These are phyloP conservation scores for Candida boleticola DNA, from an alignment of 805 yeast species.

Conservation along the genomic window DNA sequence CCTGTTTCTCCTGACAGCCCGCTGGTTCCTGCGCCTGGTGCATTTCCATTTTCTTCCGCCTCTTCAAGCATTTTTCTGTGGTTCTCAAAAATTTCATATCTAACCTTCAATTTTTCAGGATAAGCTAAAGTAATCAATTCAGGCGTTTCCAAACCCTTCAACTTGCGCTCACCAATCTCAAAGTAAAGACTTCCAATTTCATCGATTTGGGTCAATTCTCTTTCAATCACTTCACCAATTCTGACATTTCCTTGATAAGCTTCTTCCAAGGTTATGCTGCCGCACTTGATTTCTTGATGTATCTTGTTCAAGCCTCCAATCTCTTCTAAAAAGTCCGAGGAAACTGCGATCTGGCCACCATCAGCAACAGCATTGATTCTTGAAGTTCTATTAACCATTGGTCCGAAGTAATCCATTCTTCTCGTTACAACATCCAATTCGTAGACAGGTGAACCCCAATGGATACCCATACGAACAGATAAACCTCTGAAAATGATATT, in stretches of 20 bases:
- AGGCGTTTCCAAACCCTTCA: constrained; percentile 93
- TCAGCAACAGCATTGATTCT: constrained; percentile 93
- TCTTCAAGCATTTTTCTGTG: constrained; percentile 23
- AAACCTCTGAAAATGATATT: constrained; percentile 77
- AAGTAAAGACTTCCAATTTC: constrained; percentile 67
- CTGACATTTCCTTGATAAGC: constrained; percentile 46
- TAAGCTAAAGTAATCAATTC: constrained; percentile 79
- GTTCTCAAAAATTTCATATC: constrained; percentile 45
- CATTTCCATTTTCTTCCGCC: constrained; percentile 28
- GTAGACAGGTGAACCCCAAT: constrained; percentile 97
- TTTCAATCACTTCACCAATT: constrained; percentile 58
- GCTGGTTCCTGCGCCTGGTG: neutral
- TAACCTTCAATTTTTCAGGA: constrained; percentile 60
- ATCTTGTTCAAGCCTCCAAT: constrained; percentile 53
- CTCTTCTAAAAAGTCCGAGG: constrained; percentile 77
- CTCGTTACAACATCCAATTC: constrained; percentile 92
- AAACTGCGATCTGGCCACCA: constrained; percentile 95
- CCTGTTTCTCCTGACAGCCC: neutral
- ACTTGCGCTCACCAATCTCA: constrained; percentile 79
- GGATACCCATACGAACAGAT: constrained; percentile 96
- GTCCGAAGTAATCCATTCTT: constrained; percentile 98
- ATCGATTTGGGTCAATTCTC: constrained; percentile 61
- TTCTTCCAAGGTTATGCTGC: constrained; percentile 26
- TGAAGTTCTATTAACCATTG: constrained; percentile 95
- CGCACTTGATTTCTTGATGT: constrained; percentile 39